Evolutionary conservation across 1,139 yeast genomes (phyloP), one percentile per base, ranked within the genome.

Genomic region (Blastobotrys buckinghamii): DNA sequence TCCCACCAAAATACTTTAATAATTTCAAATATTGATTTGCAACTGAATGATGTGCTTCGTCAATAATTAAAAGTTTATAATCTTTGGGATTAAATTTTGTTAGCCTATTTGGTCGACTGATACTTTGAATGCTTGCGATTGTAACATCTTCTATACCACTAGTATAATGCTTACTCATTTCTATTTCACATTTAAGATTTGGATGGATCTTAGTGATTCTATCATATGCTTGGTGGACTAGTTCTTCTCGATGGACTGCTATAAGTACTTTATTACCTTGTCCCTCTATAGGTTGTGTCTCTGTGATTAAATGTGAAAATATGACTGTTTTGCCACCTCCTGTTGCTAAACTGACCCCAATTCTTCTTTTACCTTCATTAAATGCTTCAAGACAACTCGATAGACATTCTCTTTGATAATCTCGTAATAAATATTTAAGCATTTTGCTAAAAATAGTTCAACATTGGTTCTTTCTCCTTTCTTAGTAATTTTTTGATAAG

Each of bases 251-350:
- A 61, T 90, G 97, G 0, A 89, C 96, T 24, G 90, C 65, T 1
- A 90, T 79, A 51, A 90, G 66, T 0, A 84, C 73, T 58, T 77
- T 78, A 32, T 68, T 60, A 0, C 84, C 82, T 8, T 65, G 61
- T 5, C 59, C 66, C 16, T 39, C 60, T 35, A 61, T 52, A 0
- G 78, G 73, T 9, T 64, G 57, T 13, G 87, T 67, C 37, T 69
- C 65, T 0, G 78, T 73, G 5, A 88, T 75, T 42, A 89, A 61
- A 57, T 79, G 79, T 1, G 92, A 72, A 61, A 90, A 87, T 1
- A 90, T 82, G 16, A 89, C 88, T 0, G 97, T 90, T 59, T 90
- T 90, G 1, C 97, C 98, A 16, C 96, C 94, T 0, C 98, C 98
- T 0, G 97, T 92, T 6, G 97, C 96, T 45, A 92, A 65, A 15